Base-by-base conservation (phyloP, 106 monocot genomes). In the Apostasia shenzhenica region DNA sequence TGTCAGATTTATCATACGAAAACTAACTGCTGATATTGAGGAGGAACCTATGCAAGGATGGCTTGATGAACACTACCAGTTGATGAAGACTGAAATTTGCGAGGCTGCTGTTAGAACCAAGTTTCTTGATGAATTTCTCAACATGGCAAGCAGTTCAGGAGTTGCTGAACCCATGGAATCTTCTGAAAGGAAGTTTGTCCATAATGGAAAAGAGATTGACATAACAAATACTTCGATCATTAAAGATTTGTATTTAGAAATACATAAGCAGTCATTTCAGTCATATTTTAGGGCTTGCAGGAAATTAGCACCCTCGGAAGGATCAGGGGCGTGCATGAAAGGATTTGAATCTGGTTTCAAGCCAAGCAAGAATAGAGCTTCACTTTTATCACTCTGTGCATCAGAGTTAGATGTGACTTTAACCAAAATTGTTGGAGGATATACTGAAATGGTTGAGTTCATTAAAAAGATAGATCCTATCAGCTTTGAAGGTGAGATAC, bases 31-130 rank as follows among this genome's bases (percentile, higher is more conserved):
- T 69, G 90, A 87, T 69, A 93, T 99, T 50, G 99, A 99, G 75
- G 99, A 99, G 76, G 99, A 99, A 66, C 99, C 99, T 40, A 79
- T 99, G 11, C 99, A 99, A 55, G 99, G 99, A 5, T 99, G 99
- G 99, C 87, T 99, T 78, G 99, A 99, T 83, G 90, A 99, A 79
- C 99, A 99, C 77, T 85, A 90, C 54, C 79, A 71, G 57, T 68
- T 99, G 55, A 84, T 99, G 90, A 99, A 88, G 75, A 81, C 70
- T 67, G 85, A 81, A 76, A 70, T 93, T 78, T 83, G 83, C 78
- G 93, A 93, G 67, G 73, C 70, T 70, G 51, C 67, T 62, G 75
- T 79, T 69, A 77, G 93, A 67, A 63, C 83, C 67, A 85, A 89
- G 57, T 79, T 90, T 78, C 79, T 99, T 51, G 93, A 99, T 70